Conservation (phyloP, 2,329 filamentous ascomycete species). For the Zasmidium cellare region DNA sequence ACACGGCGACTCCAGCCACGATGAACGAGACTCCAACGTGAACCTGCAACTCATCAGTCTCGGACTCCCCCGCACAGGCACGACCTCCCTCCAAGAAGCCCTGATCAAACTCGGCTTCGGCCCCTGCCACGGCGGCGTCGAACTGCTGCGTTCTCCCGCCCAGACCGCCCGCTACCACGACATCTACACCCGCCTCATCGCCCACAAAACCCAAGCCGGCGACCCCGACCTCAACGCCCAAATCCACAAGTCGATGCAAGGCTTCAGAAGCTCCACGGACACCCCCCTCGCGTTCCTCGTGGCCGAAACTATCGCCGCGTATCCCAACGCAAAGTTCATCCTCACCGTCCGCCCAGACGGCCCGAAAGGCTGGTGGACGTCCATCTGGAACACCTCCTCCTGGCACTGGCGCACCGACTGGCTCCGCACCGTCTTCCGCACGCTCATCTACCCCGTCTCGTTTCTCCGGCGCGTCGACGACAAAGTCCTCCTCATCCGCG, state of each 20-base stretch:
- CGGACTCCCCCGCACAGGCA: slow-evolving; percentile 4
- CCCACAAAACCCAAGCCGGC: not conserved
- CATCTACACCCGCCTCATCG: not conserved
- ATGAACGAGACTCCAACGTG: not conserved
- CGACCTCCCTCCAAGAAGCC: slow-evolving; percentile 5
- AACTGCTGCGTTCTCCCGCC: not conserved
- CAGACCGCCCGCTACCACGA: not conserved
- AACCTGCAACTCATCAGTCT: slow-evolving; percentile 4
- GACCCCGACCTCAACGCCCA: slow-evolving; percentile 1
- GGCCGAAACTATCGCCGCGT: not conserved
- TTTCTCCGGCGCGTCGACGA: slow-evolving; percentile 1
- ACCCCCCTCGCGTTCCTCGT: not conserved
- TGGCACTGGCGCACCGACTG: slow-evolving; percentile 1
- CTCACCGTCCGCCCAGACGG: slow-evolving; percentile 1
- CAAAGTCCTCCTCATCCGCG: not conserved
- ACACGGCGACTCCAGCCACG: not conserved
- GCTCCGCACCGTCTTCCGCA: not conserved
- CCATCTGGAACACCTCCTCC: not conserved
- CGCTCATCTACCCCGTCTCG: slow-evolving; percentile 1
- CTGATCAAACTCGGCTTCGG: slow-evolving; percentile 2
- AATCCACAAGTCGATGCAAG: not conserved
- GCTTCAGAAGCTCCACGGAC: slow-evolving; percentile 1
- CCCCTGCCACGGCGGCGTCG: not conserved
- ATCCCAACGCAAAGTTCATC: slow-evolving; percentile 6
- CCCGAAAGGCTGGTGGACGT: slow-evolving; percentile 1